Evolutionary conservation across 495 filamentous ascomycete genomes (phyloP).

Genomic region (Talaromyces proteolyticus): DNA sequence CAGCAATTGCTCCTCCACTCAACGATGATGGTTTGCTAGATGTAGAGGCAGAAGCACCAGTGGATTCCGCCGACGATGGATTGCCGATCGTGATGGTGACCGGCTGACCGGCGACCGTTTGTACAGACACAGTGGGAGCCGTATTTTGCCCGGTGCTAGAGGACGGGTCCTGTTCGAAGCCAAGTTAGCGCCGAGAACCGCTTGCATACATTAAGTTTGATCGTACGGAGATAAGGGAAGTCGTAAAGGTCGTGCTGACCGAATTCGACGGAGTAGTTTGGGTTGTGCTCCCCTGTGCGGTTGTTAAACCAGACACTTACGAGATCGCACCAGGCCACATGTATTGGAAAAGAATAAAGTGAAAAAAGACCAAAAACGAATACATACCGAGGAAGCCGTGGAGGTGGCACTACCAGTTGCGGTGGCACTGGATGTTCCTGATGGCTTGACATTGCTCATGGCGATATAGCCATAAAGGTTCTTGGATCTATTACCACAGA

Average conservation of each 20-base stretch:
- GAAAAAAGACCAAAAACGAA: background rate
- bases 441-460: conserved; percentile 17
- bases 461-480: conserved; percentile 56
- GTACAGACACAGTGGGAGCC: conserved; percentile 37
- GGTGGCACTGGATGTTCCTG: conserved; percentile 27
- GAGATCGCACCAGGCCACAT: conserved; percentile 5
- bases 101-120: conserved; percentile 42
- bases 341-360: background rate
- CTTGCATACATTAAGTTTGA: conserved; percentile 4
- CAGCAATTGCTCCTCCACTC: conserved; percentile 36
- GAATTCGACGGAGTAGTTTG: conserved; percentile 6
- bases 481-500: conserved; percentile 51
- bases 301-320: conserved; percentile 11
- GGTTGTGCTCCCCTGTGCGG: conserved; percentile 9
- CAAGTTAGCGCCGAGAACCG: background rate
- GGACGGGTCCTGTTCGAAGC: background rate
- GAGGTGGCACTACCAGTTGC: conserved; percentile 18
- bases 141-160: conserved; percentile 10
- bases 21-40: conserved; percentile 16
- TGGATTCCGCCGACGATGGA: conserved; percentile 15
- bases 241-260: conserved; percentile 1
- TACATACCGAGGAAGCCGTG: conserved; percentile 19
- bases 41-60: conserved; percentile 9
- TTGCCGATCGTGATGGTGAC: conserved; percentile 48
- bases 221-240: conserved; percentile 8